phyloP scores from a whole-genome alignment of 345 rosid genomes.

The Acer saccharum region DNA sequence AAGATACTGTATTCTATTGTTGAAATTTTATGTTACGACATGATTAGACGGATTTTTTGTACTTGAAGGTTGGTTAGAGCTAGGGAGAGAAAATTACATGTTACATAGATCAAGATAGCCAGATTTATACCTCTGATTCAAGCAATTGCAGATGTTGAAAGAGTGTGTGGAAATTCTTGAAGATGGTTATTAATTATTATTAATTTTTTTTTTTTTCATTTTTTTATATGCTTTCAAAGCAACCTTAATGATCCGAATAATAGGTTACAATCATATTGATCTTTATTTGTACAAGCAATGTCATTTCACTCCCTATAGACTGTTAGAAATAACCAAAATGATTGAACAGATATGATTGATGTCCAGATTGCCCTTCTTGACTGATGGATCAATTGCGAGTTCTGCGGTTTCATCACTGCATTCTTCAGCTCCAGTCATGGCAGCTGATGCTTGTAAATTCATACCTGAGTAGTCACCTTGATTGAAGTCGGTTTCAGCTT shows the following conservation, averaged over 20 bases:
- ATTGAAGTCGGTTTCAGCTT: neutral
- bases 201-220: too few relatives aligned
- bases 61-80: too few relatives aligned
- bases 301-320: neutral
- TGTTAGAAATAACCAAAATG: constrained; percentile 23
- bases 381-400: neutral
- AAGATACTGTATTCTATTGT: too few relatives aligned
- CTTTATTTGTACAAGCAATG: neutral
- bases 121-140: neutral
- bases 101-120: too few relatives aligned
- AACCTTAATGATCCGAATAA: too few relatives aligned
- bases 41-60: too few relatives aligned
- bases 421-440: constrained; percentile 3
- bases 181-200: neutral
- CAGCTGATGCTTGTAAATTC: neutral
- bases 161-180: neutral
- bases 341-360: constrained; percentile 29
- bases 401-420: constrained; percentile 8
- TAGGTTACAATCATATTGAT: too few relatives aligned
- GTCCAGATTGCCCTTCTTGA: constrained; percentile 26
- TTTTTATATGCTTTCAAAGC: too few relatives aligned
- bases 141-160: neutral
- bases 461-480: constrained; percentile 4
- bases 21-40: too few relatives aligned
- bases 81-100: too few relatives aligned